Percentiles rank a stretch among this genome's conserved stretches.
Conservation (phyloP, 352 stramenopile genomes). For the Phytopythium montanum region DNA sequence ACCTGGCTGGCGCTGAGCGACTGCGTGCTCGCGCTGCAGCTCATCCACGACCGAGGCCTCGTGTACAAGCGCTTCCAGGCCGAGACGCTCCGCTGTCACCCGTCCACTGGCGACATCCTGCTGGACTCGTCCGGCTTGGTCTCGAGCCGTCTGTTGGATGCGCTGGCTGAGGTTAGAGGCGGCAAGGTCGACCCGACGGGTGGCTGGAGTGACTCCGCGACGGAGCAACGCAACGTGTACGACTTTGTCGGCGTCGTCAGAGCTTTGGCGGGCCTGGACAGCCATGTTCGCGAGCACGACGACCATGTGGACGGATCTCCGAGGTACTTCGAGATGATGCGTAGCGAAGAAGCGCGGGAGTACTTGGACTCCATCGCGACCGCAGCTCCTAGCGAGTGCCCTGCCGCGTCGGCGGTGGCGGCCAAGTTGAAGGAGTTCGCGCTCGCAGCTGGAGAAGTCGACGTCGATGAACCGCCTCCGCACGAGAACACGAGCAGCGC, state of each 20-base stretch:
- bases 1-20: background rate
- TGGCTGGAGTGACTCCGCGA: background rate
- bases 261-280: background rate
- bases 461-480: background rate
- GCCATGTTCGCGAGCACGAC: background rate
- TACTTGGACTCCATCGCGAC: background rate
- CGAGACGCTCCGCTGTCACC: constrained; percentile 3
- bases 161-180: background rate
- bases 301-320: background rate
- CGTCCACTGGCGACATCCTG: background rate
- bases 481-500: background rate
- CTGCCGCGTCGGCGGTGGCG: background rate
- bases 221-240: background rate
- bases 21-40: background rate
- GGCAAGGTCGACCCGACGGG: background rate
- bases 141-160: background rate
- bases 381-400: too few relatives aligned
- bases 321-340: background rate
- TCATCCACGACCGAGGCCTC: constrained; percentile 9
- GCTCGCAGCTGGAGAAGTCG: background rate
- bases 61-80: constrained; percentile 10
- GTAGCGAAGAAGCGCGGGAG: background rate
- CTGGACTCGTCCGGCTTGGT: background rate
- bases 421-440: background rate
- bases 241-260: background rate